Evolutionary conservation across 805 yeast genomes (phyloP), one percentile per base, ranked within the genome.

Genomic region (Barnettozyma botsteinii): DNA sequence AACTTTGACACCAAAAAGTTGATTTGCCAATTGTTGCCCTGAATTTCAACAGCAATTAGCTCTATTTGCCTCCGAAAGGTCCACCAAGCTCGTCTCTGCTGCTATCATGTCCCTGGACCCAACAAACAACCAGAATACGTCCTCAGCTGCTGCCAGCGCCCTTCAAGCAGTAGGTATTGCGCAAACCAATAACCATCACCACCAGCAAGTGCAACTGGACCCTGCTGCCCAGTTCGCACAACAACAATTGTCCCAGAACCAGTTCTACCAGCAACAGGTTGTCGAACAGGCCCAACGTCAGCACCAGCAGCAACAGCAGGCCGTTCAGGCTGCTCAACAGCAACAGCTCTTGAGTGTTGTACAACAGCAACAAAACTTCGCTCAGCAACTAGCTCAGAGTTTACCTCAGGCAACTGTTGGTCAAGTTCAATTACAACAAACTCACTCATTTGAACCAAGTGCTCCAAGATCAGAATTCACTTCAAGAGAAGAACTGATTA

Each of bases 81-180:
- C 14, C 14, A 18, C 8, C 4, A 14, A 12, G n/a, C 27, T 14
- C 29, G 7, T 18, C 26, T 24, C n/a, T 24, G 18, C 8, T 7
- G 24, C 24, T 22, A 20, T 7, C 11, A 42, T 43, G 43, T 40
- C 43, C 22, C 22, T 49, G 41, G 55, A 55, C 25, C 45, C 27
- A 14, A 21, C 34, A 23, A 27, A 25, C 20, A 50, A 50, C 23
- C 46, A 41, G 19, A 45, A 35, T 29, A 35, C 46, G 8, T 50
- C 47, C 31, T 44, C 42, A 29, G 54, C 48, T 35, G 55, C 56
- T 17, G 53, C 52, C 19, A 47, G 34, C 24, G 59, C 56, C 7
- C 44, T 55, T 3, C 59, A 55, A 40, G 51, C 47, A 7, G 54
- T 45, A 6, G 49, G 50, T 32, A 40, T 48, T 23, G 46, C 50